Conservation (phyloP, 2,329 filamentous ascomycete species). For the Zymoseptoria brevis region DNA sequence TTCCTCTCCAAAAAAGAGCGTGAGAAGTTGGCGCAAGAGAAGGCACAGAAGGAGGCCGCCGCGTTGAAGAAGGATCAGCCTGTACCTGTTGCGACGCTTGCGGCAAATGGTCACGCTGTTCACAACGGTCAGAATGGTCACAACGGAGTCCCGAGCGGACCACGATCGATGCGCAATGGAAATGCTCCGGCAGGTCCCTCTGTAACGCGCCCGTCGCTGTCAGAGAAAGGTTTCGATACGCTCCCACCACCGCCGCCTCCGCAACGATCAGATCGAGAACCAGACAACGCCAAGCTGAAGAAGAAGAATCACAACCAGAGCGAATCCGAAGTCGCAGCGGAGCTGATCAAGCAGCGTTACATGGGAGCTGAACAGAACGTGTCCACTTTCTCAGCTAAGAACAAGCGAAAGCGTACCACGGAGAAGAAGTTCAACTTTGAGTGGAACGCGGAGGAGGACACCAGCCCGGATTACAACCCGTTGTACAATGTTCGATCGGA, state of each 20-base stretch:
- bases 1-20: slow-evolving; percentile 78
- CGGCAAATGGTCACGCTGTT: neutral
- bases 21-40: slow-evolving; percentile 71
- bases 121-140: slow-evolving; percentile 6
- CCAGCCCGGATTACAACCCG: slow-evolving; percentile 72
- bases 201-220: slow-evolving; percentile 35
- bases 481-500: slow-evolving; percentile 63
- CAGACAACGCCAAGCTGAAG: slow-evolving; percentile 25
- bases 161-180: slow-evolving; percentile 56
- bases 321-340: slow-evolving; percentile 59
- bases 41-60: slow-evolving; percentile 59
- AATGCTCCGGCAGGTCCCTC: slow-evolving; percentile 44
- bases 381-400: slow-evolving; percentile 86
- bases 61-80: slow-evolving; percentile 46
- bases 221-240: slow-evolving; percentile 46
- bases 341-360: slow-evolving; percentile 70
- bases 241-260: slow-evolving; percentile 41
- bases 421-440: slow-evolving; percentile 99
- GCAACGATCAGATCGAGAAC: slow-evolving; percentile 30
- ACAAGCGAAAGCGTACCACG: slow-evolving; percentile 85
- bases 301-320: slow-evolving; percentile 34
- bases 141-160: slow-evolving; percentile 53
- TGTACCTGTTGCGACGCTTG: slow-evolving; percentile 24
- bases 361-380: slow-evolving; percentile 84
- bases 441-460: slow-evolving; percentile 94